Evolutionary conservation across 208 protist genomes (phyloP).

Genomic region (Herpetomonas tarakana): DNA sequence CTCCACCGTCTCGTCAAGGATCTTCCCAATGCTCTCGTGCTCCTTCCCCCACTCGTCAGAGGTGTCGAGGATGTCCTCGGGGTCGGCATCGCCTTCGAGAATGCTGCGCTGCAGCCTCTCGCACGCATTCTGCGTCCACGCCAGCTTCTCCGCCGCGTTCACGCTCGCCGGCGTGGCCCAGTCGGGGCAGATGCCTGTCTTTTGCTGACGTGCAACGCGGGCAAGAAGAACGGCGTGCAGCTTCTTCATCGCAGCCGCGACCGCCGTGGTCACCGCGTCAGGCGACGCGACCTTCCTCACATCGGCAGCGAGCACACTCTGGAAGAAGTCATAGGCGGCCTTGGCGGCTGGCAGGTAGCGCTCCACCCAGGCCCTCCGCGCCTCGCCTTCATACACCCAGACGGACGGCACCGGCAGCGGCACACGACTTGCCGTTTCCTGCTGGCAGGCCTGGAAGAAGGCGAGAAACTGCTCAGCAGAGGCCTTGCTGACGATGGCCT

Average conservation of each 20-base stretch:
- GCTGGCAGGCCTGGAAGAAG: slow-evolving; percentile 66
- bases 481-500: slow-evolving; percentile 36
- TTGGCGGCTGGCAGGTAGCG: slow-evolving; percentile 60
- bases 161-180: slow-evolving; percentile 16
- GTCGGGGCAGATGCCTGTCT: slow-evolving; percentile 26
- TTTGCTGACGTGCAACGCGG: slow-evolving; percentile 39
- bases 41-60: slow-evolving; percentile 70
- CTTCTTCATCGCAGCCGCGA: slow-evolving; percentile 40
- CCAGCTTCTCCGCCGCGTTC: slow-evolving; percentile 30
- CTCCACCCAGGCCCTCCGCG: slow-evolving; percentile 67
- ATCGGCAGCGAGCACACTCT: slow-evolving; percentile 37
- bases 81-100: slow-evolving; percentile 65
- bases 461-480: slow-evolving; percentile 48
- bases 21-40: slow-evolving; percentile 40
- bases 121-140: slow-evolving; percentile 45
- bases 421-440: slow-evolving; percentile 65
- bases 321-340: slow-evolving; percentile 54
- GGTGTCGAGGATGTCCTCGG: slow-evolving; percentile 64
- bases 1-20: slow-evolving; percentile 32
- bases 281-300: slow-evolving; percentile 28
- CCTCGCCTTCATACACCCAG: slow-evolving; percentile 76
- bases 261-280: slow-evolving; percentile 33
- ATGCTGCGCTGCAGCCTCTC: slow-evolving; percentile 48
- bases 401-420: slow-evolving; percentile 73
- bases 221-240: slow-evolving; percentile 44